Evolutionary conservation across 108 stramenopile genomes (phyloP), one percentile per base, ranked within the genome.

Genomic region (Asterionellopsis glacialis): DNA sequence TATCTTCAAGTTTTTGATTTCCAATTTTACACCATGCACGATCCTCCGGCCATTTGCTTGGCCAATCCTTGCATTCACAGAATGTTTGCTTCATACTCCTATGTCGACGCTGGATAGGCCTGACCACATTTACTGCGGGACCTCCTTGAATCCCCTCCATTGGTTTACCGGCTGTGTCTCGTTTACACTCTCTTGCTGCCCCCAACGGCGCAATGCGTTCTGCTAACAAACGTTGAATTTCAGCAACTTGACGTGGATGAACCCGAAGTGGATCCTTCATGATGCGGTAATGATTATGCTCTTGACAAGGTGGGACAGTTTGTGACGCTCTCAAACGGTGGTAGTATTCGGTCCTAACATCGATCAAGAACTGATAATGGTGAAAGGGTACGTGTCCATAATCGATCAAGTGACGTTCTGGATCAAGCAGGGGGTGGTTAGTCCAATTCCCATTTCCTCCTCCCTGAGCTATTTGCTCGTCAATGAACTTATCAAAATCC

Each of bases 221-320:
- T 33, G 45, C 51, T 11, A 74, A 43, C 33, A 74, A 45, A 18
- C 73, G 56, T 16, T 67, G 54, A 24, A 74, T 43, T 55, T 74
- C 73, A 25, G 24, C 44, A n/a, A 74, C 43, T 50, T 74, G 73
- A 12, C 67, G 62, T 1, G 45, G 63, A 27, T 66, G 67, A 44
- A 74, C 62, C 7, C 63, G 66, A 28, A 74, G 63, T 10, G 73
- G 73, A 52, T 74, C 73, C 58, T 74, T 74, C 58, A 74, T 44
- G 21, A 74, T 63, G 16, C 73, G 45, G 57, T 61, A 74, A 48
- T 74, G 67, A 13, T 57, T 40, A 10, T 62, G 45, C 22, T 73
- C 77, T 16, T 69, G 68, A 63, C 76, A 77, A 33, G 76, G 76
- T 15, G 76, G 76, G 13, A 72, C 72, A 14, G 76, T 72, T 51